Evolutionary conservation across 208 protist species (phyloP).

Genomic region (Trypanosoma melophagium): DNA sequence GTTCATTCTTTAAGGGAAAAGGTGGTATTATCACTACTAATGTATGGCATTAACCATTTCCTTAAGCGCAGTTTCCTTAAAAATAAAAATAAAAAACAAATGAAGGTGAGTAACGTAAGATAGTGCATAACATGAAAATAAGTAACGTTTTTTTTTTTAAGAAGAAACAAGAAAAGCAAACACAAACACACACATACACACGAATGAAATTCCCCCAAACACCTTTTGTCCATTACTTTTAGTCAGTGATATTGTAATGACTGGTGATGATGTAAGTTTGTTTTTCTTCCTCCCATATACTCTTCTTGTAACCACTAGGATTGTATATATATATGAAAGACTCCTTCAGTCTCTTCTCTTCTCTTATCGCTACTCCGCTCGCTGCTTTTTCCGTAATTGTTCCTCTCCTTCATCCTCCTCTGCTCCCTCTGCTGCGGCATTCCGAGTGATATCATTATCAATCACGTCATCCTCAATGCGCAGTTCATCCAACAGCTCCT

Average conservation of each 20-base stretch:
- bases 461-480: constrained; percentile 55
- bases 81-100: not conserved
- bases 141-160: not conserved
- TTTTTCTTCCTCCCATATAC: not conserved
- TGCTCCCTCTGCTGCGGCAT: not conserved
- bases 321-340: constrained; percentile 2
- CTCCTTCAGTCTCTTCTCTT: not conserved
- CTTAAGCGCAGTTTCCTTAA: not conserved
- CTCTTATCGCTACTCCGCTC: not conserved
- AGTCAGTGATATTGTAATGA: too few relatives aligned
- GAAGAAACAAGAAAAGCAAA: constrained; percentile 6
- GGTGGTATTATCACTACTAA: too few relatives aligned
- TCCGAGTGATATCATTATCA: constrained; percentile 26
- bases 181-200: not conserved
- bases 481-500: constrained; percentile 88
- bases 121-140: too few relatives aligned
- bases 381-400: constrained; percentile 6
- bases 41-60: too few relatives aligned
- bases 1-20: not conserved
- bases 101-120: constrained; percentile 8
- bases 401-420: constrained; percentile 15
- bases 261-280: too few relatives aligned
- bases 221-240: too few relatives aligned
- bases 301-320: not conserved
- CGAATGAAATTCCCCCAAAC: too few relatives aligned